Base-by-base conservation (phyloP, 2,329 filamentous ascomycete genomes). In the Fusarium sp. region DNA sequence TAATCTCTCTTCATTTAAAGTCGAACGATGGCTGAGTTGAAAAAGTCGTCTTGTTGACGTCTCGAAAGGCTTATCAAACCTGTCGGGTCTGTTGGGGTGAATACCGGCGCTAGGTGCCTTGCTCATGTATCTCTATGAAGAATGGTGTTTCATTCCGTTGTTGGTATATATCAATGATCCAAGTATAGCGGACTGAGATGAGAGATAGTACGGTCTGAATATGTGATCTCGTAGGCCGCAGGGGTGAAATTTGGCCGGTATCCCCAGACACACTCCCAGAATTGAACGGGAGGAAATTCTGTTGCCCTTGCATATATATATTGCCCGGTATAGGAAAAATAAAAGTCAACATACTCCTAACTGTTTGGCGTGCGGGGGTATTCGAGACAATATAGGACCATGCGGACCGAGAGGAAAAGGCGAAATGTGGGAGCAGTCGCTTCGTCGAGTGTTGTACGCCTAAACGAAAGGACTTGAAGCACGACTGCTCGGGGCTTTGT, bases 301-400 rank as follows among this genome's bases (percentile, higher is more conserved):
- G 11, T 6, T 14, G 7, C 11, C 20, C 40, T 44, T 22, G 40
- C 20, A 12, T 44, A 22, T 44, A 44, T 5, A 22, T 22, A 44
- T 9, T 16, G 40, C 16, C 40, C 12, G 20, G 12, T 8, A 10
- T 16, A 16, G 40, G 24, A 44, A 22, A 44, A 44, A 22, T 24
- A 2, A 16, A 44, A 22, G 0, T 14, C 4, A 2, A 22, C 40
- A 2, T 22, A 9, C 0, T n/a, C 38, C 5, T 40, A 1, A 3
- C 6, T 17, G n/a, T 40, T 16, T 6, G 12, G 12, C 8, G 12
- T 16, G 20, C 6, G 12, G n/a, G 40, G n/a, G 40, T 42, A 6
- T 12, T 42, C n/a, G 11, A 42, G 40, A 6, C 0, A 20, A 42
- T 20, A 42, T 8, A 22, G 6, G 11, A 22, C 20, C 20, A 22